A percentile compares a stretch with the other conserved stretches of the same genome.
These are phyloP conservation scores for Colletotrichum sp. DNA, from an alignment of 2,329 filamentous ascomycete species.

Conservation along the genomic window DNA sequence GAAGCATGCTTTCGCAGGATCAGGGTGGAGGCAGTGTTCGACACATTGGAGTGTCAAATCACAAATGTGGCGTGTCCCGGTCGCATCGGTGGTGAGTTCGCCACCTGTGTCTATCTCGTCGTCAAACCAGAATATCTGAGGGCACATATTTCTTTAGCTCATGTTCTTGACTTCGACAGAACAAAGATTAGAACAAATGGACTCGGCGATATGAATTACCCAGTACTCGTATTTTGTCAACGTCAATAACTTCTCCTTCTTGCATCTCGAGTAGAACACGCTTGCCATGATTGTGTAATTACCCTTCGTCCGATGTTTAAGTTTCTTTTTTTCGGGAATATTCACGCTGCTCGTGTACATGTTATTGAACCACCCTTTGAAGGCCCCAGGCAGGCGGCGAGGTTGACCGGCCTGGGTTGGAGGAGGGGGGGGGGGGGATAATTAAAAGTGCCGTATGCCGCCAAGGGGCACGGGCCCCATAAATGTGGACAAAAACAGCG, in stretches of 20 bases:
- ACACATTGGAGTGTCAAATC: neutral
- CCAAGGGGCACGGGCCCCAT: too few species aligned
- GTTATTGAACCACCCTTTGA: neutral
- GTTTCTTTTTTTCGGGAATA: neutral
- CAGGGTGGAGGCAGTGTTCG: neutral
- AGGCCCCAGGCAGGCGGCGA: neutral
- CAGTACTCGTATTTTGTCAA: neutral
- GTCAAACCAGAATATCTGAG: neutral
- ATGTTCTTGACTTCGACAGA: neutral
- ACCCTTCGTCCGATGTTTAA: neutral
- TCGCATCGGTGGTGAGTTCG: neutral
- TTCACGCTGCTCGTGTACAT: neutral
- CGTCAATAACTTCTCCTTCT: neutral
- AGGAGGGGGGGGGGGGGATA: neutral
- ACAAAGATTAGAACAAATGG: fast-evolving
- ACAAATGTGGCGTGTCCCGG: neutral
- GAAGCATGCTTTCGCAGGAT: neutral
- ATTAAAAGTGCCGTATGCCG: too few species aligned
- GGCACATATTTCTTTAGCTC: neutral
- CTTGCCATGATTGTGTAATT: neutral
- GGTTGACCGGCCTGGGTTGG: neutral
- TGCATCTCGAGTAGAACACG: neutral
- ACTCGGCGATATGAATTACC: neutral
- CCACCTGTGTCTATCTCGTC: neutral
- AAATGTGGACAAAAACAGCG: too few species aligned